Percentiles rank a stretch among this genome's conserved stretches.
Evolutionary conservation across 1,284 basidiomycete genomes (phyloP).

Genomic region (Taiwanofungus camphoratus): DNA sequence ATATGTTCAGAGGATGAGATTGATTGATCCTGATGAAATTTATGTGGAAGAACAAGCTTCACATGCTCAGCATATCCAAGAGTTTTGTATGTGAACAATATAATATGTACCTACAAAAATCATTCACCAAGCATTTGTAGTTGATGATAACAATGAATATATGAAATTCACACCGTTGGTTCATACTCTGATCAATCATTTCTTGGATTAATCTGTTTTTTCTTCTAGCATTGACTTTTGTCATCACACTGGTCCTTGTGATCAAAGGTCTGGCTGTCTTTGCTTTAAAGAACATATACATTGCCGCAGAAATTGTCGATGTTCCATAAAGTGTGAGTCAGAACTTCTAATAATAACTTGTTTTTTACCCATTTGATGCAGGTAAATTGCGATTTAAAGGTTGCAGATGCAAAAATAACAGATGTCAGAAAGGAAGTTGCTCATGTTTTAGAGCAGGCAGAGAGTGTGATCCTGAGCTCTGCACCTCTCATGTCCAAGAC

Average conservation of each 20-base stretch:
- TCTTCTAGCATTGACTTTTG: slow-evolving; percentile 33
- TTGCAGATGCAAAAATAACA: slow-evolving; percentile 31
- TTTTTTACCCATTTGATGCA: slow-evolving; percentile 9
- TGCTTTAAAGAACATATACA: slow-evolving; percentile 25
- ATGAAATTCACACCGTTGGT: no score
- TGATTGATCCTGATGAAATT: slow-evolving; percentile 11
- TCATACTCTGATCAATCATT: no score
- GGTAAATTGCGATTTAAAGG: slow-evolving; percentile 36
- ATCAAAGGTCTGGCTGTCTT: slow-evolving; percentile 22
- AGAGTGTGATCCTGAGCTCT: slow-evolving; percentile 40
- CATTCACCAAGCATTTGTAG: no score
- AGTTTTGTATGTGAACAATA: no score
- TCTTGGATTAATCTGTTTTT: no score
- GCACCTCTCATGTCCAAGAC: no score
- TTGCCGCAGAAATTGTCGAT: slow-evolving; percentile 21
- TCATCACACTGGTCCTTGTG: slow-evolving; percentile 36
- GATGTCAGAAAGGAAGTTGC: slow-evolving; percentile 24
- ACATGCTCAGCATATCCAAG: no score
- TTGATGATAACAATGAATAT: no score
- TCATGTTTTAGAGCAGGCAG: slow-evolving; percentile 28
- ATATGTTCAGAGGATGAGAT: slow-evolving; percentile 18
- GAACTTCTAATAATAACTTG: neutral
- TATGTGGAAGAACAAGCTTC: neutral
- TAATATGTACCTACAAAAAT: no score
- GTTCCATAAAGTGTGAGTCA: slow-evolving; percentile 27